Percentiles rank a stretch among this genome's conserved stretches.
These are phyloP conservation scores for Kwoniella sp. DNA, from an alignment of 768 basidiomycete genomes.

Conservation along the genomic window DNA sequence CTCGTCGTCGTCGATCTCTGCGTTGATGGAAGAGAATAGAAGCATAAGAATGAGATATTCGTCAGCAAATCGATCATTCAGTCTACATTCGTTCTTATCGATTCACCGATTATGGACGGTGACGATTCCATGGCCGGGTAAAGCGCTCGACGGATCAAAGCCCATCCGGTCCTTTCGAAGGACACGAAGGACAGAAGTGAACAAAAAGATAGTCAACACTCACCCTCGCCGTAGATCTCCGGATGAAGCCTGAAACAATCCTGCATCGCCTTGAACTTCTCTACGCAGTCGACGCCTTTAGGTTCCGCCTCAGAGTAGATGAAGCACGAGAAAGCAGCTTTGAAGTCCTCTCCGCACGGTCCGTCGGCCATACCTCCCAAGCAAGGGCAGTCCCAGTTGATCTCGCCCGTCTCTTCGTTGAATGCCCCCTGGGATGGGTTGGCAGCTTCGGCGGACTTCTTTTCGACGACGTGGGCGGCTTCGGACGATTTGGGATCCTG, in stretches of 20 bases:
- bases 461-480: conserved; percentile 23
- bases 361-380: conserved; percentile 98
- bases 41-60: too few relatives aligned
- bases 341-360: conserved; percentile 90
- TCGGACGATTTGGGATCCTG: not conserved
- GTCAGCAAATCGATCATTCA: not conserved
- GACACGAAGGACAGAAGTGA: not conserved
- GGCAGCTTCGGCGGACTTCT: conserved; percentile 36
- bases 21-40: not conserved
- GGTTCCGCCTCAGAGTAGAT: conserved; percentile 91
- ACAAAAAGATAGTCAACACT: conserved; percentile 43
- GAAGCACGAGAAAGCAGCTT: conserved; percentile 95
- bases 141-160: too few relatives aligned
- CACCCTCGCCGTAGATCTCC: conserved; percentile 92
- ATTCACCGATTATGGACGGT: too few relatives aligned
- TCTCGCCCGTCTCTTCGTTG: conserved; percentile 96
- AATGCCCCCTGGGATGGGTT: conserved; percentile 65
- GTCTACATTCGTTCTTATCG: not conserved
- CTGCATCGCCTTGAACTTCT: conserved; percentile 97
- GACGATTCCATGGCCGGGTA: not conserved
- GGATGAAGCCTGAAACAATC: conserved; percentile 95
- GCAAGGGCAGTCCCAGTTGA: conserved; percentile 99
- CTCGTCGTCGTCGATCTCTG: conserved; percentile 46
- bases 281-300: conserved; percentile 96
- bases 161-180: too few relatives aligned